These are phyloP conservation scores for Quercus dentata DNA, from an alignment of 306 rosid genomes.

Conservation along the genomic window DNA sequence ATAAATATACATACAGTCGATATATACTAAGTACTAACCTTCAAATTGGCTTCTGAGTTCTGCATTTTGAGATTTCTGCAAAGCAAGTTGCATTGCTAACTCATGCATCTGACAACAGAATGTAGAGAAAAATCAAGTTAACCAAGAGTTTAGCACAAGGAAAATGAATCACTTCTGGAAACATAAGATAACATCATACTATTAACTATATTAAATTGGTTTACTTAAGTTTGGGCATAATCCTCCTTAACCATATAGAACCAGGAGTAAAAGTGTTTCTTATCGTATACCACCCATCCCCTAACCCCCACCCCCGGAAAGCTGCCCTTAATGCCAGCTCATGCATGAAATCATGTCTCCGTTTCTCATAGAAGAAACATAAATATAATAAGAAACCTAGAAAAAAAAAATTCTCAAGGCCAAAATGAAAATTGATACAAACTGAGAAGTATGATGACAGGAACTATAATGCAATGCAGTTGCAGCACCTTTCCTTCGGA, in stretches of 20 bases:
- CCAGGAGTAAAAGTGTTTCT: not conserved
- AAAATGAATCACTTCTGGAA: not conserved
- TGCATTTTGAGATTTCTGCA: conserved; percentile 78
- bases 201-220: not conserved
- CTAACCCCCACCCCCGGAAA: not conserved
- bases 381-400: not conserved
- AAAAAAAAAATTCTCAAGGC: no score
- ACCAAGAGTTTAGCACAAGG: conserved; percentile 1
- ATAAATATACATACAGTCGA: not conserved
- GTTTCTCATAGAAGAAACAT: not conserved
- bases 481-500: no score
- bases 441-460: no score
- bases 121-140: not conserved
- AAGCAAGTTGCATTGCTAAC: conserved; percentile 70
- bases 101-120: conserved; percentile 68
- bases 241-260: not conserved
- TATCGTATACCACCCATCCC: not conserved
- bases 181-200: not conserved
- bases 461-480: no score
- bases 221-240: not conserved
- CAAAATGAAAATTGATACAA: no score
- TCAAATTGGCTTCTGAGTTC: conserved; percentile 79
- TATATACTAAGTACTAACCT: conserved; percentile 54
- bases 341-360: not conserved
- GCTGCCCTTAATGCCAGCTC: not conserved